Evolutionary conservation across 176 grass and related monocot genomes (phyloP).

Genomic region (Hordeum marinum): DNA sequence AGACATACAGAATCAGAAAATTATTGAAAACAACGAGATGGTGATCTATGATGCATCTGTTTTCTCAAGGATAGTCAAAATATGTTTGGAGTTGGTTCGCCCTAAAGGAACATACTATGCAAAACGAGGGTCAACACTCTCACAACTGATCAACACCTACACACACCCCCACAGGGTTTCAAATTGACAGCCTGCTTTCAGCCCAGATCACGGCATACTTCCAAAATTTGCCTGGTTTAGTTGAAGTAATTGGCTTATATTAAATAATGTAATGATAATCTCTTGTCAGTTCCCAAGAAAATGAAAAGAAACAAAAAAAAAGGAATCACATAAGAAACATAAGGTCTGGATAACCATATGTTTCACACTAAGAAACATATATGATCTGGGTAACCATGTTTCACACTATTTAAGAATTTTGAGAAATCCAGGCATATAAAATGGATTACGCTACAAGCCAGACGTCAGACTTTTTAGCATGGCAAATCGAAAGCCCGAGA

Average conservation of each 20-base stretch:
- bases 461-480: too few relatives aligned
- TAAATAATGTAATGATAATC: not conserved
- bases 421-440: not conserved
- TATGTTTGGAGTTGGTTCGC: not conserved
- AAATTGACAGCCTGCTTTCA: not conserved
- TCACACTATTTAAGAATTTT: not conserved
- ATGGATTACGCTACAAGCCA: too few relatives aligned
- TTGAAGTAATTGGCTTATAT: not conserved
- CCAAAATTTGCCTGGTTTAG: not conserved
- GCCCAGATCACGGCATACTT: not conserved
- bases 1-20: not conserved
- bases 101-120: not conserved
- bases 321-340: not conserved
- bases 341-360: not conserved
- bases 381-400: not conserved
- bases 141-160: not conserved
- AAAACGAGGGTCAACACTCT: not conserved
- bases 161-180: not conserved
- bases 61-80: not conserved
- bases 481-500: too few relatives aligned
- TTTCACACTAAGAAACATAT: not conserved
- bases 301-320: not conserved
- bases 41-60: not conserved
- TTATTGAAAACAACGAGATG: not conserved
- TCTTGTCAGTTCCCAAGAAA: not conserved